phyloP scores from a whole-genome alignment of 2,329 filamentous ascomycete genomes.

The Xylariaceae sp. region DNA sequence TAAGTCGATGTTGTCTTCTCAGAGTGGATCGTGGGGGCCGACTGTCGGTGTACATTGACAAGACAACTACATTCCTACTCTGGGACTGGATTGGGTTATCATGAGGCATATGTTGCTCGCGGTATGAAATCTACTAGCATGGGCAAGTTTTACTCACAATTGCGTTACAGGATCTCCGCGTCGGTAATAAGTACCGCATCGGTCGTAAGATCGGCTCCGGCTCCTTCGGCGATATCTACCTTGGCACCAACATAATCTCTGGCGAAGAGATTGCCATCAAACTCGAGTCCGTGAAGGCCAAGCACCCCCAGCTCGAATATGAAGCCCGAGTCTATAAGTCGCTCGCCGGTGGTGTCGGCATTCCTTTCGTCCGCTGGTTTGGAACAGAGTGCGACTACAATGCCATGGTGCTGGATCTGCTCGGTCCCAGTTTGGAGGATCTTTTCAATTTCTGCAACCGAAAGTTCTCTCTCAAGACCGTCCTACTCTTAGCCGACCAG shows the following conservation, averaged over 20 bases:
- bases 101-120: too few relatives aligned
- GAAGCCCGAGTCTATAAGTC: conserved; percentile 92
- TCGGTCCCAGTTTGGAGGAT: conserved; percentile 94
- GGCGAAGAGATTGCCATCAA: conserved; percentile 99
- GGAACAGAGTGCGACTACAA: conserved; percentile 99
- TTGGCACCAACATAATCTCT: conserved; percentile 99
- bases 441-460: conserved; percentile 99
- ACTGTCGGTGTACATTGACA: conserved; percentile 23
- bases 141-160: conserved; percentile 16
- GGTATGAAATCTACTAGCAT: too few relatives aligned
- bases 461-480: conserved; percentile 98
- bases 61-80: neutral
- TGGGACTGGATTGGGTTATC: too few relatives aligned
- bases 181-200: conserved; percentile 99
- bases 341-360: conserved; percentile 94
- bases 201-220: conserved; percentile 98
- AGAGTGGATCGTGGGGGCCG: conserved; percentile 4
- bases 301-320: conserved; percentile 98
- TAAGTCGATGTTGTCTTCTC: conserved; percentile 1
- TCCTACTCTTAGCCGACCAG: conserved; percentile 93
- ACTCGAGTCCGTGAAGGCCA: conserved; percentile 98
- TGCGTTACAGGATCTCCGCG: conserved; percentile 79
- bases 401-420: conserved; percentile 97
- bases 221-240: conserved; percentile 97
- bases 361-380: conserved; percentile 99